Base-by-base conservation (phyloP, 768 basidiomycete genomes). In the Macrolepiota albuminosa region DNA sequence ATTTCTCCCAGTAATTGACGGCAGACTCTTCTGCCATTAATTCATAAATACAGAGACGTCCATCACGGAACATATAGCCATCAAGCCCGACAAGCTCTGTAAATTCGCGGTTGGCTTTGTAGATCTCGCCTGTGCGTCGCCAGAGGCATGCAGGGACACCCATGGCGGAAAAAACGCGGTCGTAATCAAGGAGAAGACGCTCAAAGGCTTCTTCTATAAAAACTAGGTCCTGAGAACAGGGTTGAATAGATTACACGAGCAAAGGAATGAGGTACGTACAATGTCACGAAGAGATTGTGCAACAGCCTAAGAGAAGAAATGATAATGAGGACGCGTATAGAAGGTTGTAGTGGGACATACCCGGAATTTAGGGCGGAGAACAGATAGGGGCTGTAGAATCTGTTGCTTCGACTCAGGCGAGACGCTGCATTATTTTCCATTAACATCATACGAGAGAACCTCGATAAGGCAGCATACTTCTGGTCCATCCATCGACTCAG, bases 1-100 rank as follows among this genome's bases (percentile, higher is more conserved):
- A 97, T 88, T 97, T 95, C 91, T 98, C 95, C 93, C 94, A 98
- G 68, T 97, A 98, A 70, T 95, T 94, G 45, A 97, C 95, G 3
- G 95, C 94, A 1, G 88, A 89, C 70, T 96, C 95, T 72, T 99
- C 96, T 0, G 95, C 90, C 95, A 99, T 97, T 51, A 98, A 83
- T 72, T 98, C 96, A 73, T 97, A 98, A 58, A 99, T 97, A 68
- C 95, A 96, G 26, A 97, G 74, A 40, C 93, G 88, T 3, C 96
- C 96, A 81, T 93, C 93, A n/a, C 91, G 86, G 75, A 96, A 81
- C 83, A 91, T 88, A 61, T 85, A 85, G 42, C 91, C 89, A 59
- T 94, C 91, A 34, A 97, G 81, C 24, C 95, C 88, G 36, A 97
- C 84, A 8, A 98, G 78, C 67, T 93, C 92, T 6, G 93, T 88